Conservation (phyloP, 2,329 filamentous ascomycete species). For the Fusarium subtropicale region DNA sequence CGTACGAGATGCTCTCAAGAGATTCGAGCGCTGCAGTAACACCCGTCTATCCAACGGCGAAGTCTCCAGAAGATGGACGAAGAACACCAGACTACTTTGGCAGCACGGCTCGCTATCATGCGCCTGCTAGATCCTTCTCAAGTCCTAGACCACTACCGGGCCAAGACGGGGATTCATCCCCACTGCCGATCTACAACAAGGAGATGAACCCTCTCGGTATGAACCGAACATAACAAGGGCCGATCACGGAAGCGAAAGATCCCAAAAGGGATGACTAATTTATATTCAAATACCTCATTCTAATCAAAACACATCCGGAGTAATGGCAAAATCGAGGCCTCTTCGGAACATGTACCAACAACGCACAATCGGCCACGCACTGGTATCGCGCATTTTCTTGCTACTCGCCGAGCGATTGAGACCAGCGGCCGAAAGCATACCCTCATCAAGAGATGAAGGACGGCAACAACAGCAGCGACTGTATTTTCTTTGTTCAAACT, state of each 20-base stretch:
- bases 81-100: constrained; percentile 68
- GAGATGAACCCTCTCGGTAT: constrained; percentile 67
- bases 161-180: constrained; percentile 60
- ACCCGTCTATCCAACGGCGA: constrained; percentile 57
- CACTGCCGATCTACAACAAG: constrained; percentile 50
- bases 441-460: neutral
- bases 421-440: constrained; percentile 2
- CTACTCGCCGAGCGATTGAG: constrained; percentile 8
- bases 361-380: neutral
- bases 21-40: constrained; percentile 67
- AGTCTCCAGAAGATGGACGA: constrained; percentile 54
- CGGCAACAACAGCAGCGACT: constrained; percentile 15
- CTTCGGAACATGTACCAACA: neutral
- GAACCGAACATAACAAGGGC: constrained; percentile 62
- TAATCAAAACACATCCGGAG: constrained; percentile 22
- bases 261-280: constrained; percentile 18
- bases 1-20: constrained; percentile 83
- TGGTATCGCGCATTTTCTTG: neutral
- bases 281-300: constrained; percentile 6
- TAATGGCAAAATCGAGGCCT: constrained; percentile 1
- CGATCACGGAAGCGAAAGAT: constrained; percentile 5
- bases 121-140: constrained; percentile 67
- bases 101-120: constrained; percentile 65
- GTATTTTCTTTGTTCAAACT: constrained; percentile 34
- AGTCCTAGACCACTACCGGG: constrained; percentile 63